Percentiles rank a stretch among this genome's conserved stretches.
Conservation (phyloP, 306 rosid genomes). For the Vigna reflexopilosa region DNA sequence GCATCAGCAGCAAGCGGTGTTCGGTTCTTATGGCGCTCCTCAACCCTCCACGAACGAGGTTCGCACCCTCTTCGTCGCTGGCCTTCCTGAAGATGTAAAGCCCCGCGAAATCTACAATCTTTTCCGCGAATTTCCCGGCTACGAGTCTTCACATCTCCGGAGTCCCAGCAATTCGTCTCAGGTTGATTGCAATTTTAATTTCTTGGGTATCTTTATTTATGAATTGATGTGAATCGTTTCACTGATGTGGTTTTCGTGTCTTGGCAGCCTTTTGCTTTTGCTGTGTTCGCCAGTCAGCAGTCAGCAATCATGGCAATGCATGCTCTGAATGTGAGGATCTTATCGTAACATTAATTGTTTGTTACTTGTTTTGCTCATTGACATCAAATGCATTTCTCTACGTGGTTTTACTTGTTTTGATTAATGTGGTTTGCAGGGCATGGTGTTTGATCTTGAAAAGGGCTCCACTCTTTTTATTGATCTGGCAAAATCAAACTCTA, state of each 20-base stretch:
- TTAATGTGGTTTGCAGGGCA: conserved; percentile 70
- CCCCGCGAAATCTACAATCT: conserved; percentile 89
- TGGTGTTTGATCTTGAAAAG: conserved; percentile 97
- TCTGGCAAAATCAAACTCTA: conserved; percentile 93
- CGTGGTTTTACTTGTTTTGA: conserved; percentile 1
- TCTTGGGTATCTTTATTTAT: not conserved
- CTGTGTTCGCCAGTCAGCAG: conserved; percentile 84
- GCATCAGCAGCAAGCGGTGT: conserved; percentile 52
- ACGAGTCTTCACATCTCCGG: conserved; percentile 94
- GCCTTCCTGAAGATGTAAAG: conserved; percentile 87
- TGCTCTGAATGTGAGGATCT: conserved; percentile 75
- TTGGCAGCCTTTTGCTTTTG: conserved; percentile 90
- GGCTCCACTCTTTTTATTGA: conserved; percentile 84
- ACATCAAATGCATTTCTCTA: conserved; percentile 13
- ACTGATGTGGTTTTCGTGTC: conserved; percentile 24
- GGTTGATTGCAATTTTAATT: conserved; percentile 45
- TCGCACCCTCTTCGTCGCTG: conserved; percentile 93
- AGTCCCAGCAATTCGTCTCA: conserved; percentile 71
- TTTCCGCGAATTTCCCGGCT: conserved; percentile 90
- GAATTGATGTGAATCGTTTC: not conserved
- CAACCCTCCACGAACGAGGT: conserved; percentile 64
- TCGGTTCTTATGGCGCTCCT: conserved; percentile 52
- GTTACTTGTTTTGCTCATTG: conserved; percentile 13
- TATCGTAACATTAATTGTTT: not conserved
- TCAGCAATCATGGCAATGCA: conserved; percentile 86